phyloP scores from a whole-genome alignment of 208 protist species.

The Leishmania tarentolae region DNA sequence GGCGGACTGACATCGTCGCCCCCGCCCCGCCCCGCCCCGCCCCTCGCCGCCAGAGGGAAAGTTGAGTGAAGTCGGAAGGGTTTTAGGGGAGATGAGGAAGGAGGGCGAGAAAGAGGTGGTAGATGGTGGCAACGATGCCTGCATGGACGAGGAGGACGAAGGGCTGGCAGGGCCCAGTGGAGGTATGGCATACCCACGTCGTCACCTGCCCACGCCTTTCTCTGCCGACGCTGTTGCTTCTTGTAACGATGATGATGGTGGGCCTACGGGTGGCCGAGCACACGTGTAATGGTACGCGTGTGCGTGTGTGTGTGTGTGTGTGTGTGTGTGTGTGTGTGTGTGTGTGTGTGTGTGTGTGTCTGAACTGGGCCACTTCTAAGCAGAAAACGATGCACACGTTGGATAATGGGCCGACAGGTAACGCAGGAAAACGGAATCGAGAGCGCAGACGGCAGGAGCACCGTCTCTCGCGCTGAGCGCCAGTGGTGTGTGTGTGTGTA shows the following conservation, averaged over 20 bases:
- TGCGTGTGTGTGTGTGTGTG: background rate
- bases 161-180: background rate
- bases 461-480: background rate
- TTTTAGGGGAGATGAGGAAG: background rate
- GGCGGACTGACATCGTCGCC: constrained; percentile 32
- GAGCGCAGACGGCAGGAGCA: background rate
- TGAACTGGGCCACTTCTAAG: background rate
- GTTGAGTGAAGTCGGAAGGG: background rate
- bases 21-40: no score
- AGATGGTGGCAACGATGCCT: background rate
- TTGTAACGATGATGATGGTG: background rate
- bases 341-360: background rate
- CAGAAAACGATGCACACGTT: background rate
- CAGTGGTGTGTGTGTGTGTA: background rate
- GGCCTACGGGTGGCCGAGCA: background rate
- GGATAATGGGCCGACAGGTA: background rate
- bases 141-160: background rate
- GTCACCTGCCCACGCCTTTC: background rate
- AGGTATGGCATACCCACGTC: background rate
- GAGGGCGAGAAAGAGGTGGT: background rate
- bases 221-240: background rate
- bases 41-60: background rate
- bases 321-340: constrained; percentile 6
- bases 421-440: background rate
- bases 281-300: background rate